These are phyloP conservation scores for Alternaria gansuensis DNA, from an alignment of 2,329 filamentous ascomycete genomes.

Conservation along the genomic window DNA sequence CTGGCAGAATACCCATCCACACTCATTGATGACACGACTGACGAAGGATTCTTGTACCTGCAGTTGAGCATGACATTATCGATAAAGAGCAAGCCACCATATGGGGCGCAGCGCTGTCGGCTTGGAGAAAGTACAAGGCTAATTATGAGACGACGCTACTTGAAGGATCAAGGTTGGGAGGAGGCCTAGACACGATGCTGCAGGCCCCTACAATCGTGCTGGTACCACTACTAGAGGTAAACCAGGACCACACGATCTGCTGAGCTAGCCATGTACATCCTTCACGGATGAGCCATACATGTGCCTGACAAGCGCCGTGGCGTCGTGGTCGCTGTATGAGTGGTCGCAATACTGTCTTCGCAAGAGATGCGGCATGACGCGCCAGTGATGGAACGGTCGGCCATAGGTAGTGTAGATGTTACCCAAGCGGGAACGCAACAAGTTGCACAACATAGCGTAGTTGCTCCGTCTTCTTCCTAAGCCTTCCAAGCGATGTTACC, in stretches of 20 bases:
- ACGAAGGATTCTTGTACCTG: constrained; percentile 10
- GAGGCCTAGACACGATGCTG: constrained; percentile 3
- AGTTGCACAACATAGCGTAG: background rate
- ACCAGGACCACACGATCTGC: constrained; percentile 11
- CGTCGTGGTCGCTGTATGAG: constrained; percentile 8
- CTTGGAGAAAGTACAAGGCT: background rate
- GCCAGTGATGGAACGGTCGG: constrained; percentile 10
- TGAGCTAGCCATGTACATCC: constrained; percentile 11
- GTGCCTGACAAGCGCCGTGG: constrained; percentile 25
- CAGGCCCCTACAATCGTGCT: constrained; percentile 12
- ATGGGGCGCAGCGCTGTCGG: background rate
- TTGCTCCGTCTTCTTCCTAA: background rate
- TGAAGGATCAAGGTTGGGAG: constrained; percentile 6
- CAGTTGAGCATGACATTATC: constrained; percentile 3
- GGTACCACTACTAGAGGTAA: constrained; percentile 17
- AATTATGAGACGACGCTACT: background rate
- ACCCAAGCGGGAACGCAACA: background rate
- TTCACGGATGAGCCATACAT: constrained; percentile 15
- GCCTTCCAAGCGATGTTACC: background rate
- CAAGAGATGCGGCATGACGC: background rate
- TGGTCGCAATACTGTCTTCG: background rate
- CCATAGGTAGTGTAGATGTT: background rate
- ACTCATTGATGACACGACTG: constrained; percentile 7
- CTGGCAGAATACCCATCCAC: background rate
- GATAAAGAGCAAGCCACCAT: constrained; percentile 10